Evolutionary conservation across 495 filamentous ascomycete genomes (phyloP).

Genomic region (Hypoxylon fragiforme): DNA sequence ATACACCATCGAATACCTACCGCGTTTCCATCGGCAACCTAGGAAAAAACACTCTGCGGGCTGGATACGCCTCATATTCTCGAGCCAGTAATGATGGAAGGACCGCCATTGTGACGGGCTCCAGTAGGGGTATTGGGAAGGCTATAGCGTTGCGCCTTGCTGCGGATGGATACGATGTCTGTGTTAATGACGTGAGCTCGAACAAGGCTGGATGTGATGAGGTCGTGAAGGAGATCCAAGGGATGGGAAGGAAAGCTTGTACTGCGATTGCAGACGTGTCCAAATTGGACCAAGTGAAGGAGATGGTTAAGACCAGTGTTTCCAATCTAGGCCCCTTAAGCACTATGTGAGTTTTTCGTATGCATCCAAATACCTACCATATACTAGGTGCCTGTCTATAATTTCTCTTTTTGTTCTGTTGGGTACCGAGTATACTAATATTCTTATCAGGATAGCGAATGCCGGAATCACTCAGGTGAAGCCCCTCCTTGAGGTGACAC

Average conservation of each 20-base stretch:
- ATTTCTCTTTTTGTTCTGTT: too few species aligned
- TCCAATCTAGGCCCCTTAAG: constrained; percentile 55
- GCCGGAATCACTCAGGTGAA: constrained; percentile 62
- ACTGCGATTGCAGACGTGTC: constrained; percentile 59
- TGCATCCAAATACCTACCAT: too few species aligned
- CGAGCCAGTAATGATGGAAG: constrained; percentile 9
- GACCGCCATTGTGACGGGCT: constrained; percentile 62
- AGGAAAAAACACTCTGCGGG: not conserved
- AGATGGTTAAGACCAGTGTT: constrained; percentile 52
- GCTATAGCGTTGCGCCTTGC: constrained; percentile 63
- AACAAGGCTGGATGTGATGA: constrained; percentile 51
- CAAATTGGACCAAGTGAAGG: constrained; percentile 50
- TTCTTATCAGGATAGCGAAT: constrained; percentile 51
- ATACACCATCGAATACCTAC: too few species aligned
- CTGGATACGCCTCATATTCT: constrained; percentile 12
- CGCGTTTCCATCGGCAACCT: not conserved
- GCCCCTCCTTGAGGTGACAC: constrained; percentile 53
- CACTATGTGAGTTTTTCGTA: constrained; percentile 53
- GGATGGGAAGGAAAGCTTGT: constrained; percentile 47
- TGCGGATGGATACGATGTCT: constrained; percentile 62
- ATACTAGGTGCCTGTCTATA: too few species aligned
- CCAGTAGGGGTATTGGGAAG: constrained; percentile 61
- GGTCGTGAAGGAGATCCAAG: constrained; percentile 53
- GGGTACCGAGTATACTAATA: not conserved
- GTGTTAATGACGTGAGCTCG: constrained; percentile 60